Base-by-base conservation (phyloP, 306 rosid species). In the Trifolium dubium region DNA sequence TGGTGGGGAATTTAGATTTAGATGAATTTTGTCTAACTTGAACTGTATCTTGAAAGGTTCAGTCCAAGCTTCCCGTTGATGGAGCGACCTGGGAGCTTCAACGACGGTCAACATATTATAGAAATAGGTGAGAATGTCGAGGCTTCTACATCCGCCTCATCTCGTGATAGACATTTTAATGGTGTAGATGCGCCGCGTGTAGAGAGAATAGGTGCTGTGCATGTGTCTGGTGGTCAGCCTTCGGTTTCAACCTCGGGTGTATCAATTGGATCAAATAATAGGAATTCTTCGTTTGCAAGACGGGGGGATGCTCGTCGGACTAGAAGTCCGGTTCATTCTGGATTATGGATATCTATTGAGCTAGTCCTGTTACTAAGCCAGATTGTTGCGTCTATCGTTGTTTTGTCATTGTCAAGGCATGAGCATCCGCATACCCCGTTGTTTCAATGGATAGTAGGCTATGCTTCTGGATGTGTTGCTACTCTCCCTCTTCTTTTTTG, bases 401-500 rank as follows among this genome's bases (percentile, higher is more conserved):
- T 94, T 61, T 82, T 94, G 83, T 85, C 92, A 55, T 29, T 94
- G 88, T 92, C 99, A 53, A 86, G 86, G 83, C 70, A 88, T 59
- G 99, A 94, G 69, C 91, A 82, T 80, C 96, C 99, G 0, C 88
- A 8, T 19, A 83, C 92, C 5, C 99, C 99, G 9, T 85, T 94
- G 89, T 86, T 86, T 85, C 89, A 79, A 3, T 94, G 99, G 99
- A 85, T 94, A 50, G 80, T 94, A 31, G 97, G 99, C 13, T 91
- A 92, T 85, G 96, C 97, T 69, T 82, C 87, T 67, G 99, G 99
- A 68, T 89, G 99, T 80, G 85, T 84, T 88, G 95, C 96, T 69
- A 94, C 88, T 39, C 89, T 94, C 61, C 99, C 99, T 82, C 87
- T 94, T 74, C 95, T 94, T 62, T 92, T 82, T 76, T 94, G 99